Percentiles rank a stretch among this genome's conserved stretches.
Conservation (phyloP, 306 rosid species). For the Vigna trinervia region DNA sequence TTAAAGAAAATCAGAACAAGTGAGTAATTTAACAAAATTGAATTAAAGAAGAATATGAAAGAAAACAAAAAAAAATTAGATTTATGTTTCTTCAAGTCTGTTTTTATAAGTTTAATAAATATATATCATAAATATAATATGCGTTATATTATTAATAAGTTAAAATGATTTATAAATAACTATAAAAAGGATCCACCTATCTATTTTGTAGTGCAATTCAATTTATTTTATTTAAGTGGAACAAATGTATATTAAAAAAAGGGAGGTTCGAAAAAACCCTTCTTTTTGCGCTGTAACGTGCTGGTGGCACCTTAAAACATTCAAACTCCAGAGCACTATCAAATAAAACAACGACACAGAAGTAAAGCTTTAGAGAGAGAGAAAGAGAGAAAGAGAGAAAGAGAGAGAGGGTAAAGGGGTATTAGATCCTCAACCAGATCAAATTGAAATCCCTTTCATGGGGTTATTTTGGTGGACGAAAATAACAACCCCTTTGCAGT, state of each 20-base stretch:
- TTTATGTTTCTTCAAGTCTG: too few species aligned
- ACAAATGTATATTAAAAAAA: not conserved
- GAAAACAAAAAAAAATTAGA: too few species aligned
- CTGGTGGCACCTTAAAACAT: not conserved
- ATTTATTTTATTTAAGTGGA: too few species aligned
- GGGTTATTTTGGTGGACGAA: conserved; percentile 10
- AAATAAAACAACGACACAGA: not conserved
- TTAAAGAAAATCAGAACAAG: too few species aligned
- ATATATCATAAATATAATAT: too few species aligned
- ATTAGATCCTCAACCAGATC: conserved; percentile 27
- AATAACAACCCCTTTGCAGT: not conserved
- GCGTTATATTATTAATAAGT: too few species aligned
- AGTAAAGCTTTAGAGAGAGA: not conserved
- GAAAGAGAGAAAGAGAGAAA: not conserved
- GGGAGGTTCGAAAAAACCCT: not conserved
- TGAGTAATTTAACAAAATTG: too few species aligned
- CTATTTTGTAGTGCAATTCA: too few species aligned
- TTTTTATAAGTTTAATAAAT: too few species aligned
- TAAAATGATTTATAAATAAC: too few species aligned
- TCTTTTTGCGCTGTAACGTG: conserved; percentile 1
- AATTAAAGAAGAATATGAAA: too few species aligned
- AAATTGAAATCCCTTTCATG: not conserved
- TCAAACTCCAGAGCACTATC: not conserved
- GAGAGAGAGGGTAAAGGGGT: conserved; percentile 2
- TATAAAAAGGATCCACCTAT: too few species aligned